These are phyloP conservation scores for Rosa persica DNA, from an alignment of 306 rosid species.

Conservation along the genomic window DNA sequence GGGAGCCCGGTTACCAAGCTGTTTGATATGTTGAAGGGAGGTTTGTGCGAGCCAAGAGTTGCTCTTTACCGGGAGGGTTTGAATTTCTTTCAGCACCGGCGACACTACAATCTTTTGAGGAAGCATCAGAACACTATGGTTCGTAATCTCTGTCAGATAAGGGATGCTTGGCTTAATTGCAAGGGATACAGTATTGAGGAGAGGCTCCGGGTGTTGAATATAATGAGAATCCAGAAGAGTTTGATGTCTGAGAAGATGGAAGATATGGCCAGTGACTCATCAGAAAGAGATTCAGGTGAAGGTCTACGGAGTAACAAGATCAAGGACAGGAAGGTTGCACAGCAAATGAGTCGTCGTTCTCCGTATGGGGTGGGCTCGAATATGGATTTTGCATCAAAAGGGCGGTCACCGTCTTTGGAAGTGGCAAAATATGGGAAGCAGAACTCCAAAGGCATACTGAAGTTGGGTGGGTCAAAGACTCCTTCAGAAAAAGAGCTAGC, in stretches of 20 bases:
- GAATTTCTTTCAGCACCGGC: conserved; percentile 72
- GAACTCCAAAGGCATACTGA: conserved; percentile 74
- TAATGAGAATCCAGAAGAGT: conserved; percentile 83
- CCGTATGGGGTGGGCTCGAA: conserved; percentile 49
- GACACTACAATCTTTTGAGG: conserved; percentile 86
- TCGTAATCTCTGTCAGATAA: conserved; percentile 78
- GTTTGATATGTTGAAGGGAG: conserved; percentile 91
- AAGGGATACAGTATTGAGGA: conserved; percentile 91
- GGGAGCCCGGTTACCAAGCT: conserved; percentile 82
- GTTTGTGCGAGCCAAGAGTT: conserved; percentile 94
- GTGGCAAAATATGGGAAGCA: conserved; percentile 56
- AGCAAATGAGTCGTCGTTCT: conserved; percentile 46
- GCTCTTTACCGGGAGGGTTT: conserved; percentile 91
- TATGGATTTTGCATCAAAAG: conserved; percentile 45
- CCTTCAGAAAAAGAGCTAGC: conserved; percentile 45
- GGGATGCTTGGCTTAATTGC: conserved; percentile 96
- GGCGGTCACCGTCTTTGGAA: conserved; percentile 37
- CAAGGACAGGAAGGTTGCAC: conserved; percentile 56
- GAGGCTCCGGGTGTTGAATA: conserved; percentile 84
- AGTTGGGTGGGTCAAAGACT: conserved; percentile 62
- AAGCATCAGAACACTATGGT: conserved; percentile 90
- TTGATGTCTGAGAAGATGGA: conserved; percentile 82
- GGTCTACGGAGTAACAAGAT: conserved; percentile 50
- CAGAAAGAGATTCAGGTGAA: conserved; percentile 73
- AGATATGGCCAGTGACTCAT: conserved; percentile 61